Evolutionary conservation across 202 grass and related monocot genomes (phyloP), one percentile per base, ranked within the genome.

Genomic region (Dendrocalamus latiflorus): DNA sequence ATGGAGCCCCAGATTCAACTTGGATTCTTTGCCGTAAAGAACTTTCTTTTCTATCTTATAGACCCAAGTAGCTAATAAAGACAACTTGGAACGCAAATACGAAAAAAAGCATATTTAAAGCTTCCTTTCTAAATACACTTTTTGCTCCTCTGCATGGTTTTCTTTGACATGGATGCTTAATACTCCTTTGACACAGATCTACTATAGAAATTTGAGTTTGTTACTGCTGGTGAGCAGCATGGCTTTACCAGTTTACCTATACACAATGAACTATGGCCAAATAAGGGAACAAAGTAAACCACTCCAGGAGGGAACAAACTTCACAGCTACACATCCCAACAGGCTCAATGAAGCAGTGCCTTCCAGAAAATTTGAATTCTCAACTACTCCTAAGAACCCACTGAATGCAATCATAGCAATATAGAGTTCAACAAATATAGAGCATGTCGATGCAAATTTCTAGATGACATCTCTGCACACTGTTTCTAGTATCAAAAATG

Each of bases 311-410:
- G 34, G 55, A 24, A 58, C 17, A 49, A 61, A 72, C 66, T 71
- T 60, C 65, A 55, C 34, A 67, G 15, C 15, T 43, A 57, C 39
- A 67, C 48, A 45, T 37, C 18, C 59, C 30, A 68, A 22, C 22
- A 69, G 37, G 10, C 42, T 58, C 53, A 59, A 3, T 21, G 24
- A 70, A 60, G 25, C 67, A 47, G 67, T 7, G 1, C 47, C 36
- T 79, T 59, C 13, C 57, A 66, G 34, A 70, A 76, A 39, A 76
- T 61, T 66, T 74, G 68, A 67, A 86, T 74, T 25, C 42, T 67
- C n/a, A n/a, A n/a, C n/a, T n/a, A n/a, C n/a, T n/a, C n/a, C 84
- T 58, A 68, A 78, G 8, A 83, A 79, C 51, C 48, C 51, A 90
- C 69, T 78, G 44, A 28, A 85, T 55, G 65, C 9, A 43, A 69